Conservation (phyloP, 331 rosid species). For the Malus hybrid region DNA sequence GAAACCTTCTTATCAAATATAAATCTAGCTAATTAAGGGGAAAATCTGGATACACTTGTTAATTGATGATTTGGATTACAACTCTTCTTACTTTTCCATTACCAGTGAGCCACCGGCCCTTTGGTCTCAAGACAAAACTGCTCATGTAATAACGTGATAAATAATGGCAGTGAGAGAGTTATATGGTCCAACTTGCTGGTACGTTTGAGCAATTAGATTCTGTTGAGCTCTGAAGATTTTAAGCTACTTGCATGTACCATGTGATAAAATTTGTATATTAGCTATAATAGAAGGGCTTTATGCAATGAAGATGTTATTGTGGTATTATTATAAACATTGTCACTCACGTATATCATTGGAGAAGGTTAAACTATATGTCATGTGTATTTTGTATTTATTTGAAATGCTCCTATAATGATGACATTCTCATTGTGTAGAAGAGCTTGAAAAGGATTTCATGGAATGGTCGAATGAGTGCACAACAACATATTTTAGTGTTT, state of each 20-base stretch:
- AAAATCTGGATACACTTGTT: neutral
- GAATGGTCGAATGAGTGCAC: too few species aligned
- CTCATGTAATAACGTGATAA: neutral
- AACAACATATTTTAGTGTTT: too few species aligned
- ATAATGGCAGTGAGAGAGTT: neutral
- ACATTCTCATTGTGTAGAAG: neutral
- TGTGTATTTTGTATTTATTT: neutral
- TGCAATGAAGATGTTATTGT: too few species aligned
- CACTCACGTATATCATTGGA: neutral
- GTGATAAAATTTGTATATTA: neutral
- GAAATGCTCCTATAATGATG: neutral
- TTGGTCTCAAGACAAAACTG: neutral
- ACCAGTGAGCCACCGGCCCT: neutral
- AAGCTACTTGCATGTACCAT: neutral
- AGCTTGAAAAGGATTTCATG: neutral
- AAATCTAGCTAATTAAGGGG: neutral
- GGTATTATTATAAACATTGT: neutral
- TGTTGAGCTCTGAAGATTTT: neutral
- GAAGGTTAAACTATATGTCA: too few species aligned
- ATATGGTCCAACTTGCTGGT: neutral
- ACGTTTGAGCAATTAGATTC: neutral
- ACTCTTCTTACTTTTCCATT: neutral
- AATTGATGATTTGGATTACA: neutral
- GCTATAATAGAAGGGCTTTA: neutral
- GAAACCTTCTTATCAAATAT: neutral